A percentile compares a stretch with the other conserved stretches of the same genome.
Conservation (phyloP, 495 filamentous ascomycete species). For the Bathelium albidoporum region DNA sequence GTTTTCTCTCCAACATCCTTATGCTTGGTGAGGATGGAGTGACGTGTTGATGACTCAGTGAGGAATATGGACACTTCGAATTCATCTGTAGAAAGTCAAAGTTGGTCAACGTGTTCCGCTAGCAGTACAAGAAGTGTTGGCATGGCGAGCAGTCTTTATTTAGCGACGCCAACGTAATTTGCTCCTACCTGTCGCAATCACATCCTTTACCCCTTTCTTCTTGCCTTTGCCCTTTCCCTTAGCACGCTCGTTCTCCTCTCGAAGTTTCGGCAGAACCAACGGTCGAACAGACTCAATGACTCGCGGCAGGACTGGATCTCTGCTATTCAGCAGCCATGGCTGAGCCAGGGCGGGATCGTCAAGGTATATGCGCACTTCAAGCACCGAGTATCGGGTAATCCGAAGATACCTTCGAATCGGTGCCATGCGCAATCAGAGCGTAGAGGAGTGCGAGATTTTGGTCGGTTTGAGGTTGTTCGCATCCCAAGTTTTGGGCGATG, state of each 20-base stretch:
- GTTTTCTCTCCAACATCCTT: constrained; percentile 56
- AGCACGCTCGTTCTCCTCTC: constrained; percentile 69
- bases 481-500: neutral
- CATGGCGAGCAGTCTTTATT: neutral
- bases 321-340: constrained; percentile 70
- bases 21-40: constrained; percentile 74
- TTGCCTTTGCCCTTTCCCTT: constrained; percentile 48
- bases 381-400: constrained; percentile 78
- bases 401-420: constrained; percentile 75
- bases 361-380: constrained; percentile 91
- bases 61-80: constrained; percentile 93
- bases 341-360: constrained; percentile 72
- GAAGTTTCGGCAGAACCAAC: constrained; percentile 76
- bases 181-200: constrained; percentile 62
- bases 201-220: constrained; percentile 71
- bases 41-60: constrained; percentile 75
- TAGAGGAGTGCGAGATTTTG: neutral
- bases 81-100: constrained; percentile 52
- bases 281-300: constrained; percentile 77
- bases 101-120: neutral
- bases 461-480: neutral
- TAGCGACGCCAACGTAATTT: neutral
- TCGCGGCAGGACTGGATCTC: constrained; percentile 62
- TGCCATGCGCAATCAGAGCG: constrained; percentile 45
- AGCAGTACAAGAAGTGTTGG: neutral